Conservation (phyloP, 768 basidiomycete genomes). For the Tricholoma saponaceum region DNA sequence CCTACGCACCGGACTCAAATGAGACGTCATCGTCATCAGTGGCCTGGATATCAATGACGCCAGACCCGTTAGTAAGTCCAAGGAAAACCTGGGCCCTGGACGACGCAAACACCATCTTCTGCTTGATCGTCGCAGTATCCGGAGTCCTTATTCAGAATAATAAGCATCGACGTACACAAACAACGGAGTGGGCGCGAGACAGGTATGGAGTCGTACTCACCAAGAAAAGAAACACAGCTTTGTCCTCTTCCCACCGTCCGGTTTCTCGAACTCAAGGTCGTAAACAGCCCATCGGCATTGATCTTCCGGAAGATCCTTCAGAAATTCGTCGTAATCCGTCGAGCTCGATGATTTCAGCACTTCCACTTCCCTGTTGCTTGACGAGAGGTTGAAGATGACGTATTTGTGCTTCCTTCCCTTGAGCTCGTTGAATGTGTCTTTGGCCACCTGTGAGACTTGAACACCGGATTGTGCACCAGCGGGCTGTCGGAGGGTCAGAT, state of each 20-base stretch:
- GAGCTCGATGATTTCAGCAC: slow-evolving; percentile 60
- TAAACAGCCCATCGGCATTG: slow-evolving; percentile 91
- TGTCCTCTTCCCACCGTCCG: slow-evolving; percentile 70
- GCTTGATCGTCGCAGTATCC: slow-evolving; percentile 77
- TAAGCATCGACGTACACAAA: slow-evolving; percentile 17
- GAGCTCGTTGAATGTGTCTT: slow-evolving; percentile 27
- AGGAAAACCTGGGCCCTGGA: slow-evolving; percentile 47
- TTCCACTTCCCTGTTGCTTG: slow-evolving; percentile 64
- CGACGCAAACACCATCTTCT: slow-evolving; percentile 91
- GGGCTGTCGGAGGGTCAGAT: slow-evolving; percentile 30
- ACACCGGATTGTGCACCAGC: slow-evolving; percentile 44
- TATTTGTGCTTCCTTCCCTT: slow-evolving; percentile 81
- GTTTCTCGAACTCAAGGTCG: slow-evolving; percentile 78
- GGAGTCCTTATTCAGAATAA: slow-evolving; percentile 63
- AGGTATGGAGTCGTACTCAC: slow-evolving; percentile 39
- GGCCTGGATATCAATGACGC: background rate
- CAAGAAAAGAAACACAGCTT: slow-evolving; percentile 85
- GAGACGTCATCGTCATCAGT: slow-evolving; percentile 1
- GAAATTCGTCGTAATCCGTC: slow-evolving; percentile 66
- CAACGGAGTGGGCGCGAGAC: background rate
- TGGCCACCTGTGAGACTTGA: background rate
- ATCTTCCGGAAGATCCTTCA: slow-evolving; percentile 64
- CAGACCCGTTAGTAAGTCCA: background rate
- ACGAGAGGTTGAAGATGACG: slow-evolving; percentile 73
- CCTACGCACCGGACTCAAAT: background rate